phyloP scores from a whole-genome alignment of 768 basidiomycete genomes.

The Lactifluus echinatus region DNA sequence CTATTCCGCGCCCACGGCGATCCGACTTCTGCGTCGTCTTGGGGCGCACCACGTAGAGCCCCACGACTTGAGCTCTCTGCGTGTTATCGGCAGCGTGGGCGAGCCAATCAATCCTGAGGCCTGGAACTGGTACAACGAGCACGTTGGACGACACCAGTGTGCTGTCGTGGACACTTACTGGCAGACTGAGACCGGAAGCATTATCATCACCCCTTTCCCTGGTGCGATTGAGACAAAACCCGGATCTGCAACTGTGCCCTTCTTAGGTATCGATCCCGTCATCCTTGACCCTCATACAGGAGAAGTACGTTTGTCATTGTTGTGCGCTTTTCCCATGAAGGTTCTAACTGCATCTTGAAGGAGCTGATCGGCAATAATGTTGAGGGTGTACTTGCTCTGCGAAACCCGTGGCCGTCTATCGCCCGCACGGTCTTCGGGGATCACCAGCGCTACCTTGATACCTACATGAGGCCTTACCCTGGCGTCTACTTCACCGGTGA shows the following conservation, averaged over 20 bases:
- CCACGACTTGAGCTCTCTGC: constrained; percentile 72
- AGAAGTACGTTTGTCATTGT: constrained; percentile 31
- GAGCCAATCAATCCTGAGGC: constrained; percentile 99
- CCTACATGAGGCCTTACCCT: constrained; percentile 80
- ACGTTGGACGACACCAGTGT: constrained; percentile 80
- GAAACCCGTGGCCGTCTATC: constrained; percentile 89
- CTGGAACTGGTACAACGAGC: constrained; percentile 98
- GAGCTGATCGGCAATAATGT: constrained; percentile 72
- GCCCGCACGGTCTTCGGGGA: constrained; percentile 89
- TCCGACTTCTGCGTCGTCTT: constrained; percentile 79
- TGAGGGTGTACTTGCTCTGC: constrained; percentile 85
- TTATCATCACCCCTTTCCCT: constrained; percentile 91
- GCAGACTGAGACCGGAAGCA: constrained; percentile 98
- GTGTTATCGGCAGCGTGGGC: constrained; percentile 88
- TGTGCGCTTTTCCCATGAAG: background rate
- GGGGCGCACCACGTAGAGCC: constrained; percentile 80
- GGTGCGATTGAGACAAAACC: constrained; percentile 95
- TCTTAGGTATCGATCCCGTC: constrained; percentile 89
- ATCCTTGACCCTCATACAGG: constrained; percentile 84
- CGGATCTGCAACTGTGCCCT: constrained; percentile 93
- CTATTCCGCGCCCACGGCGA: constrained; percentile 92
- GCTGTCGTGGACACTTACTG: constrained; percentile 94
- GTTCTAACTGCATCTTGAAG: constrained; percentile 23
- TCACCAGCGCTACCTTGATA: constrained; percentile 77
- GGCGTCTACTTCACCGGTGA: constrained; percentile 97